Conservation (phyloP, 2,329 filamentous ascomycete genomes). For the Calonectria henricotiae region DNA sequence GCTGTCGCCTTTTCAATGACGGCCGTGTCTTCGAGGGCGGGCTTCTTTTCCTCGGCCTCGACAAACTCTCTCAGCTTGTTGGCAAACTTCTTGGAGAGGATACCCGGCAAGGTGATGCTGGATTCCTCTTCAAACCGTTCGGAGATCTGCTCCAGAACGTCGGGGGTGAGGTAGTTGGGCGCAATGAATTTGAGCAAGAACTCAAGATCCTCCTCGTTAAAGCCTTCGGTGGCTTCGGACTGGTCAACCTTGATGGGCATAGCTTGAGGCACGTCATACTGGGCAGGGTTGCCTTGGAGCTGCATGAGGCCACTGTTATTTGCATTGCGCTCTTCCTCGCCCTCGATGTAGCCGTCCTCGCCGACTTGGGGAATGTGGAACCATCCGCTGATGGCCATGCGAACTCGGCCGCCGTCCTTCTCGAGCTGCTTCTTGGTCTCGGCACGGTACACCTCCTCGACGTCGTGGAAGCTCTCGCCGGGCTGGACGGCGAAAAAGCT, state of each 20-base stretch:
- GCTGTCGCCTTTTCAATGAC: slow-evolving; percentile 73
- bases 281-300: slow-evolving; percentile 90
- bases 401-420: slow-evolving; percentile 82
- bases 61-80: slow-evolving; percentile 81
- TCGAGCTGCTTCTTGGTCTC: slow-evolving; percentile 72
- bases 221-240: slow-evolving; percentile 65
- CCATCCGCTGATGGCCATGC: slow-evolving; percentile 99
- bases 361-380: slow-evolving; percentile 97
- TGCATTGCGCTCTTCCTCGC: slow-evolving; percentile 89
- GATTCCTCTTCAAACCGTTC: slow-evolving; percentile 88
- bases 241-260: slow-evolving; percentile 67
- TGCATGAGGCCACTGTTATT: slow-evolving; percentile 94
- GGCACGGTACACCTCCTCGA: slow-evolving; percentile 94
- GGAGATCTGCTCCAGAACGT: slow-evolving; percentile 87
- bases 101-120: slow-evolving; percentile 84
- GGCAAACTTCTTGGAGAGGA: slow-evolving; percentile 86
- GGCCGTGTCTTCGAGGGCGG: slow-evolving; percentile 64
- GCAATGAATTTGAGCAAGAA: slow-evolving; percentile 93
- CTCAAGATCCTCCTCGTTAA: slow-evolving; percentile 86
- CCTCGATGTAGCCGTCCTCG: slow-evolving; percentile 91
- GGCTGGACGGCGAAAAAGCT: slow-evolving; percentile 99
- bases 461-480: slow-evolving; percentile 98
- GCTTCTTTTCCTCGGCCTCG: slow-evolving; percentile 73
- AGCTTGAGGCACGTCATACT: slow-evolving; percentile 86
- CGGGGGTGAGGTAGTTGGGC: slow-evolving; percentile 91